These are phyloP conservation scores for Aspergillus versicolor DNA, from an alignment of 2,329 filamentous ascomycete genomes.

Conservation along the genomic window DNA sequence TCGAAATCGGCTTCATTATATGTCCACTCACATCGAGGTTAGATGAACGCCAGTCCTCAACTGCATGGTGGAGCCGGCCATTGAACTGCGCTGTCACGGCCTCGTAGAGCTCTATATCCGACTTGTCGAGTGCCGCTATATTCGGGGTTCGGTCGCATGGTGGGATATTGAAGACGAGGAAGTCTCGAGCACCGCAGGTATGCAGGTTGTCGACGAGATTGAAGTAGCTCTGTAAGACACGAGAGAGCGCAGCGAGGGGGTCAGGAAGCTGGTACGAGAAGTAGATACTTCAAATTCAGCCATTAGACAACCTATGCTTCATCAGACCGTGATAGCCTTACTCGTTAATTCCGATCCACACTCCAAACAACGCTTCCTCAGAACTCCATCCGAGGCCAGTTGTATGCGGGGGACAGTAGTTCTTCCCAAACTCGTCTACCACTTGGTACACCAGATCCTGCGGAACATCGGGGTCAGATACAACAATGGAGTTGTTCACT, in stretches of 20 bases:
- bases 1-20: background rate
- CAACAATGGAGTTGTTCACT: background rate
- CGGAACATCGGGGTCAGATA: background rate
- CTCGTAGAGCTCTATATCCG: background rate
- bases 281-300: background rate
- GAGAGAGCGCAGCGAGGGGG: background rate
- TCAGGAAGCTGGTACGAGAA: background rate
- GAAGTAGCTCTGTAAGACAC: background rate
- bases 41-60: background rate
- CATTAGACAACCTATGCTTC: background rate
- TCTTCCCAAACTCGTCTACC: background rate
- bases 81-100: background rate
- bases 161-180: slow-evolving; percentile 5
- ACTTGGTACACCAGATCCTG: slow-evolving; percentile 8
- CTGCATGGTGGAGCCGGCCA: background rate
- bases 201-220: background rate
- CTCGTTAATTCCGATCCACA: slow-evolving; percentile 3
- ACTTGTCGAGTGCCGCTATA: background rate
- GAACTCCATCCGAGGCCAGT: background rate
- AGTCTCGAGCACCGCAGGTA: slow-evolving; percentile 4
- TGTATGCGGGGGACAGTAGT: background rate
- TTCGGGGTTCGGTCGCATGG: slow-evolving; percentile 5
- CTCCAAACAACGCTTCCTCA: background rate
- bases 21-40: background rate
- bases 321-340: background rate